Evolutionary conservation across 441 rosid species (phyloP), one percentile per base, ranked within the genome.

Genomic region (Aleurites moluccanus): DNA sequence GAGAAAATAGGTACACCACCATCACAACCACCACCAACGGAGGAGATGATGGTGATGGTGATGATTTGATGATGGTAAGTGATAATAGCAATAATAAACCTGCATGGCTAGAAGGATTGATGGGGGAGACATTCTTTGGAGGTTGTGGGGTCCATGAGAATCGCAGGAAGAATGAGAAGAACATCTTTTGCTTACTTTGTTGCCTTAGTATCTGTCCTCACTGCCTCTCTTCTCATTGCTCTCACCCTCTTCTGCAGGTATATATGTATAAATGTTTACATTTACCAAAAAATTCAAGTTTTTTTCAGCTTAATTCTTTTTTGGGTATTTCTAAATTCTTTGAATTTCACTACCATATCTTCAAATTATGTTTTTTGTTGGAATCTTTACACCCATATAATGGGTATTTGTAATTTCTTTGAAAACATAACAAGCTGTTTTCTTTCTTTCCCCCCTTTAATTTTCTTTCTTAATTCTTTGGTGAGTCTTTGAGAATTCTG

Each of bases 191-290:
- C 87, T 86, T 92, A 81, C 91, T 87, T 74, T 93, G 98, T 78
- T 93, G 96, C 86, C 83, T 85, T 77, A 89, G 89, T 74, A 85
- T 93, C 75, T 93, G 98, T 83, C 96, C 96, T 79, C 97, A 93
- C 93, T 93, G 98, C 80, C 86, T 93, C 74, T 88, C 96, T 73
- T 83, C 97, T 44, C 98, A 93, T 83, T 86, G 82, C 74, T 83
- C 93, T 64, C 98, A 93, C 76, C 96, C 97, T 67, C 96, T 93
- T 62, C 97, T 93, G 77, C 97, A 91, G 97, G 98, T 89, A 66
- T 14, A 13, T 20, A 20, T 18, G 18, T 6, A 6, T 6, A n/a
- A n/a, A n/a, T n/a, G 1, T 6, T n/a, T n/a, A n/a, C n/a, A n/a
- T 5, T 28, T 18, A n/a, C n/a, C 40, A 38, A 38, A 35, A 38